A percentile compares a stretch with the other conserved stretches of the same genome.
These are phyloP conservation scores for Podaxis pistillaris DNA, from an alignment of 768 basidiomycete species.

Conservation along the genomic window DNA sequence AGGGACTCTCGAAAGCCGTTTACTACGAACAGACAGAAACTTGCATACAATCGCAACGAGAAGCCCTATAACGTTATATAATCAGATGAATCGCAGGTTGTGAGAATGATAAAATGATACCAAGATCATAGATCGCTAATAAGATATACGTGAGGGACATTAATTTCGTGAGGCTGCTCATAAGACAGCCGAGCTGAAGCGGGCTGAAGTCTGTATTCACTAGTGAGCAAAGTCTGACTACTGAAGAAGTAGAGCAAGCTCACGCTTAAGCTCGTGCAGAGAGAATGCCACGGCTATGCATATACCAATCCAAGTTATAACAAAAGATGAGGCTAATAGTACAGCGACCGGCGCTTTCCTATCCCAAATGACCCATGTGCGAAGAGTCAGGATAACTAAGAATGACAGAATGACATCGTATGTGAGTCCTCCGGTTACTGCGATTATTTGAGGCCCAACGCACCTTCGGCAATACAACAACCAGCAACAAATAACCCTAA, in stretches of 20 bases:
- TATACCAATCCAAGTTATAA: background rate
- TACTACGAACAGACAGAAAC: background rate
- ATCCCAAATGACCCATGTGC: conserved; percentile 8
- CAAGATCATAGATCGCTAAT: background rate
- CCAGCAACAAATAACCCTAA: background rate
- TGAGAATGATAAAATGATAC: background rate
- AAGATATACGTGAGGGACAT: background rate
- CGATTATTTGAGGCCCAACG: background rate
- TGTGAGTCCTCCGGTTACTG: background rate
- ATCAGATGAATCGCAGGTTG: background rate
- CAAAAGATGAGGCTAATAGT: background rate
- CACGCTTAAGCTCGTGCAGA: background rate
- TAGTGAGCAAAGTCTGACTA: background rate
- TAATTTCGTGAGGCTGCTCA: background rate
- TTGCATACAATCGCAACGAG: background rate
- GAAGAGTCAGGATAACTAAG: conserved; percentile 4
- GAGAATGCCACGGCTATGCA: background rate
- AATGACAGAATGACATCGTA: background rate
- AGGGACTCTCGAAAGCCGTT: background rate
- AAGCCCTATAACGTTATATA: background rate
- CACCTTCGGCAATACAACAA: background rate
- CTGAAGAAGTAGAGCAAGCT: background rate
- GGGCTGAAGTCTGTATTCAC: background rate
- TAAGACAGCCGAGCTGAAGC: background rate
- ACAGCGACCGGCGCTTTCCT: background rate